Evolutionary conservation across 371 early-diverging fungal species (phyloP), one percentile per base, ranked within the genome.

Genomic region (Mortierella sp.): DNA sequence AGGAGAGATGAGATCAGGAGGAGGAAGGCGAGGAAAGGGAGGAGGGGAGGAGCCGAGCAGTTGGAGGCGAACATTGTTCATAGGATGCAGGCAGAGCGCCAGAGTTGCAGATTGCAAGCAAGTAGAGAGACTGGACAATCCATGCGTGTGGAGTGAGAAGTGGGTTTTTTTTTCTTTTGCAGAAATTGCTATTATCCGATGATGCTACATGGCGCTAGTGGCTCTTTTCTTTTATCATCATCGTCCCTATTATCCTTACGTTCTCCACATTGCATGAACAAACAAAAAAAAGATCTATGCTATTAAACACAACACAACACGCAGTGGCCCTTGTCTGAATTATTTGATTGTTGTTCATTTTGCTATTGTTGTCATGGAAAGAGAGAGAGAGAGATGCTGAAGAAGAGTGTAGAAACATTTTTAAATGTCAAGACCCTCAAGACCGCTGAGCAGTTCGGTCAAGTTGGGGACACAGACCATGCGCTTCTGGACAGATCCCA

Each of bases 401-500:
- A 44, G n/a, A 28, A 31, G 43, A 10, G 13, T 24, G 8, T 19
- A 2, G 5, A 14, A 26, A 8, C 13, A 28, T 9, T 51, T 9
- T 72, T 85, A 82, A 37, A 87, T 82, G 73, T 83, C 82, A 81
- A 82, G 78, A 55, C 73, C 73, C 50, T 84, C 84, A 73, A 84
- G 54, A 24, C 84, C 84, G 24, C 46, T 72, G 55, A 93, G 77
- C 31, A 94, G 83, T 50, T 90, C 84, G 64, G 93, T 93, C 85
- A 93, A 87, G 81, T 93, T 91, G 14, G 94, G 94, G 26, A 90
- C 87, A 87, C 94, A 94, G 21, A 93, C 90, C 81, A 91, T 90
- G 55, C 93, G 88, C 75, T 93, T 91, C 77, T 90, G 88, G 79
- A 94, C 90, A 77, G 93, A 89, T 26, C 94, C 94, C 78, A 94